Conservation (phyloP, 2,329 filamentous ascomycete genomes). For the Ascocoryne sarcoides region DNA sequence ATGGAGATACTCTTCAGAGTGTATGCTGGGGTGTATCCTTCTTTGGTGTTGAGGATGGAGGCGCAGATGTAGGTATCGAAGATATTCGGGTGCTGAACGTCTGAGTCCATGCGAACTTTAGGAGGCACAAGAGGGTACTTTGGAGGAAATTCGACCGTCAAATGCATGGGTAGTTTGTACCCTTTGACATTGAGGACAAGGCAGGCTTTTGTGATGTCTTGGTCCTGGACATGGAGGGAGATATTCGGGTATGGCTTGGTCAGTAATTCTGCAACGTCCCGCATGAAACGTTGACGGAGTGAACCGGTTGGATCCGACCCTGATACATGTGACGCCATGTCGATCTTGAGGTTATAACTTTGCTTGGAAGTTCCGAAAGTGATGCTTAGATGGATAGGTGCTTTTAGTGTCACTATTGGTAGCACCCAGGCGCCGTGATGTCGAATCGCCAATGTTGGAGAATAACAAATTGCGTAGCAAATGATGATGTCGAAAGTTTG, state of each 20-base stretch:
- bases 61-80: constrained; percentile 36
- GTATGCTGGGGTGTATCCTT: constrained; percentile 40
- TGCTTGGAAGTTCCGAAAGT: too few relatives aligned
- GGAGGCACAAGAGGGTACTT: constrained; percentile 35
- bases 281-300: constrained; percentile 28
- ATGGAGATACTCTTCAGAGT: constrained; percentile 41
- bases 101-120: constrained; percentile 32
- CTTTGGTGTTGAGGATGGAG: constrained; percentile 34
- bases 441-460: too few relatives aligned
- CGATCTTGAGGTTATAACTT: too few relatives aligned
- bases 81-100: constrained; percentile 38
- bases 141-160: constrained; percentile 31
- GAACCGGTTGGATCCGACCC: too few relatives aligned
- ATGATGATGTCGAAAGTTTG: too few relatives aligned
- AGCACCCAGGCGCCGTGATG: too few relatives aligned
- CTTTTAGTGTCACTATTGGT: too few relatives aligned
- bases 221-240: constrained; percentile 30
- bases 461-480: too few relatives aligned
- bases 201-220: constrained; percentile 32
- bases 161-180: constrained; percentile 32
- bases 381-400: too few relatives aligned
- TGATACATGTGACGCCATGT: constrained; percentile 4
- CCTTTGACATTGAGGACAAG: constrained; percentile 35
- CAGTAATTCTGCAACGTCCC: constrained; percentile 38
- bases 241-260: constrained; percentile 39